These are phyloP conservation scores for Globisporangium spiculum DNA, from an alignment of 352 stramenopile species.

Conservation along the genomic window DNA sequence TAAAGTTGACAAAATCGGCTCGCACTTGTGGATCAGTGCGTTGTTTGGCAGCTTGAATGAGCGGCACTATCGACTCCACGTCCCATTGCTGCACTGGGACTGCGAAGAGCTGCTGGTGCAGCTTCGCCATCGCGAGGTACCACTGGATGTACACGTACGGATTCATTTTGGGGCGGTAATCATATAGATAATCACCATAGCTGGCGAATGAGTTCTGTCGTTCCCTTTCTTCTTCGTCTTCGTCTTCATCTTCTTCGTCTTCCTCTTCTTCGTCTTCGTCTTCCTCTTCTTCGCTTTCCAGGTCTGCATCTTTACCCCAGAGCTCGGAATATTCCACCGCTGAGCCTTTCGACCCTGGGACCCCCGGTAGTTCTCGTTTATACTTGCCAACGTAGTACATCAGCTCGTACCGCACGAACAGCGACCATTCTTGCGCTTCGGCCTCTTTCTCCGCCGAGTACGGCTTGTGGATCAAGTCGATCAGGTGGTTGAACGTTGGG, in stretches of 20 bases:
- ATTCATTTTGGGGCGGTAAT: background rate
- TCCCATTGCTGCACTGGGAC: background rate
- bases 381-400: background rate
- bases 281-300: too few relatives aligned
- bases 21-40: background rate
- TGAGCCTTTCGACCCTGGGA: background rate
- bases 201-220: too few relatives aligned
- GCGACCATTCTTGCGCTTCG: background rate
- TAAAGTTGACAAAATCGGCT: background rate
- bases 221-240: background rate
- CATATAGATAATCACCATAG: too few relatives aligned
- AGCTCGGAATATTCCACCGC: background rate
- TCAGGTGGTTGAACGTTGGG: background rate
- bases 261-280: background rate
- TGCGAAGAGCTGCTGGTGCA: background rate
- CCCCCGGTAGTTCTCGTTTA: background rate
- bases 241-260: background rate
- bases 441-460: background rate
- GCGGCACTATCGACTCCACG: background rate
- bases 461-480: background rate
- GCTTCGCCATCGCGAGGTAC: background rate
- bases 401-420: background rate
- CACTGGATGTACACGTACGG: background rate
- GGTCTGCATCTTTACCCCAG: background rate
- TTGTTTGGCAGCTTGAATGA: background rate